phyloP scores from a whole-genome alignment of 2,329 filamentous ascomycete genomes.

The Sporothrix luriei region DNA sequence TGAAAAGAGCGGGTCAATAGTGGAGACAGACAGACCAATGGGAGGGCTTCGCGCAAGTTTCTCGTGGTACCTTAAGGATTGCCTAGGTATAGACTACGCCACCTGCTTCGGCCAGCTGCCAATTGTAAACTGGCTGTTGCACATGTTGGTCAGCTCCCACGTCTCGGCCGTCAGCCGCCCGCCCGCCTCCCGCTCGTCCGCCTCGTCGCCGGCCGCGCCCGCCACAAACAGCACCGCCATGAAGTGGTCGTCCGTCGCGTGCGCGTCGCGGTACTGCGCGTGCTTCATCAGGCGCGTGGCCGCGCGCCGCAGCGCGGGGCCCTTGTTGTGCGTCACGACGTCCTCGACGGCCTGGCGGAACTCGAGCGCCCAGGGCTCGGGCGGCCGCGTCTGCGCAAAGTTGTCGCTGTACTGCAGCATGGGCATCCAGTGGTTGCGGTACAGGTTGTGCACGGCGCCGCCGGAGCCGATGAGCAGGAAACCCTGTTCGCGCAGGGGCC shows the following conservation, averaged over 20 bases:
- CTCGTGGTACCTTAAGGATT: too few relatives aligned
- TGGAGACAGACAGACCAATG: too few relatives aligned
- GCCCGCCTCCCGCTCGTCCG: conserved; percentile 49
- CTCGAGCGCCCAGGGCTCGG: conserved; percentile 63
- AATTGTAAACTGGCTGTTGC: conserved; percentile 62
- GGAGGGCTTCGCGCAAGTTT: too few relatives aligned
- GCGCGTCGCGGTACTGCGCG: conserved; percentile 65
- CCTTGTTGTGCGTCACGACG: conserved; percentile 51
- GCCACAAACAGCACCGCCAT: conserved; percentile 67
- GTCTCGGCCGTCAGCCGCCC: conserved; percentile 57
- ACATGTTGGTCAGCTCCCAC: conserved; percentile 70
- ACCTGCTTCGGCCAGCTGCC: conserved; percentile 41
- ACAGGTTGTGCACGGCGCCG: conserved; percentile 71
- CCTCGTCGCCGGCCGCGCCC: conserved; percentile 54
- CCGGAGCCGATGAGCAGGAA: conserved; percentile 60
- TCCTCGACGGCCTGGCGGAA: conserved; percentile 68
- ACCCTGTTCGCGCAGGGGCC: conserved; percentile 56
- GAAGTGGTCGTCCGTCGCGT: conserved; percentile 71
- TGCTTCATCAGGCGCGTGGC: conserved; percentile 69
- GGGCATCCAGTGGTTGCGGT: conserved; percentile 65
- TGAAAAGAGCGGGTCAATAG: too few relatives aligned
- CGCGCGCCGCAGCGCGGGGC: conserved; percentile 56
- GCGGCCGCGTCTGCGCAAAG: conserved; percentile 61
- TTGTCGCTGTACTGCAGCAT: conserved; percentile 67
- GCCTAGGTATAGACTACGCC: too few relatives aligned